A percentile compares a stretch with the other conserved stretches of the same genome.
Conservation (phyloP, 2,329 filamentous ascomycete species). For the Clonostachys rhizophaga region DNA sequence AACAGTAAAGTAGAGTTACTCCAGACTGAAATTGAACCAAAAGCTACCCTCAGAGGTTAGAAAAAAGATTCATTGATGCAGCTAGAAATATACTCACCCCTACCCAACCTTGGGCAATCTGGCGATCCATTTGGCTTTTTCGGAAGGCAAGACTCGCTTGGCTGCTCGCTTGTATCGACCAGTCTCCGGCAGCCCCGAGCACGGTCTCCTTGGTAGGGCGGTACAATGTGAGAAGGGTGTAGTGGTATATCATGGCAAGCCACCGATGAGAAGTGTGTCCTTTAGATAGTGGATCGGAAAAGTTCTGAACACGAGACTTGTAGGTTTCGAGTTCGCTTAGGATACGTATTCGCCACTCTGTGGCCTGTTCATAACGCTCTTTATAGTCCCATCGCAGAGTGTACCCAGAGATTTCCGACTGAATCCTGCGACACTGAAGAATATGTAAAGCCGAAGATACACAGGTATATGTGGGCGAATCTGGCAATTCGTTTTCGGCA, state of each 20-base stretch:
- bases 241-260: conserved; percentile 22
- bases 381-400: conserved; percentile 14
- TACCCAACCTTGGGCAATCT: conserved; percentile 17
- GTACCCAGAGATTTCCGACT: conserved; percentile 16
- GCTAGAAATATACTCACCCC: conserved; percentile 6
- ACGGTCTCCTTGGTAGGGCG: conserved; percentile 13
- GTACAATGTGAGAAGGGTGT: conserved; percentile 17
- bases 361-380: conserved; percentile 8
- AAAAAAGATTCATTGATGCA: background rate
- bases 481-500: conserved; percentile 5
- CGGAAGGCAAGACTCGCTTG: conserved; percentile 19
- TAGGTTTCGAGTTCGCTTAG: conserved; percentile 15
- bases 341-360: conserved; percentile 13
- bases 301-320: conserved; percentile 10
- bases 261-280: conserved; percentile 14
- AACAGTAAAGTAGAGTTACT: conserved; percentile 26
- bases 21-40: conserved; percentile 24
- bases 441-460: conserved; percentile 18
- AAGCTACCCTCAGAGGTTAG: conserved; percentile 3
- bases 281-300: conserved; percentile 11
- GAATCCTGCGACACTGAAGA: conserved; percentile 15
- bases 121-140: conserved; percentile 16
- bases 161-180: conserved; percentile 15
- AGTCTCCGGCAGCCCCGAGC: conserved; percentile 13
- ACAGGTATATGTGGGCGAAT: conserved; percentile 7